Base-by-base conservation (phyloP, 331 rosid genomes). In the Malus hybrid region DNA sequence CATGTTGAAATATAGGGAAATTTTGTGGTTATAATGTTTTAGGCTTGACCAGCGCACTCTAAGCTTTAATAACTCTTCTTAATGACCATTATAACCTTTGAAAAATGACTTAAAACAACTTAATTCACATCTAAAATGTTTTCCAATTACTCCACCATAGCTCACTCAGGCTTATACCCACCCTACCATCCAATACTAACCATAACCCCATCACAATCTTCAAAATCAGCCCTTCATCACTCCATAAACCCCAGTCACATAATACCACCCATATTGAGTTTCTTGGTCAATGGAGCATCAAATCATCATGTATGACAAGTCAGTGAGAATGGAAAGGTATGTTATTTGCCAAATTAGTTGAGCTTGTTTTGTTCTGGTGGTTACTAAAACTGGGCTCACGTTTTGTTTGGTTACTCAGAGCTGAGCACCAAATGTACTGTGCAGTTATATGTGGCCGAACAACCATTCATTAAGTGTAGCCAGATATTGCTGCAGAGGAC, bases 251-350 rank as follows among this genome's bases (percentile, higher is more conserved):
- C 64, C 57, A 70, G 19, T 70, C 31, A 8, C 27, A 54, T 54
- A 8, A 19, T 18, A 31, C 46, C 29, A 31, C 63, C 63, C 57
- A 52, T 59, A 32, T 70, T 70, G 74, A 70, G 29, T 70, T 70
- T 52, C 74, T 50, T 70, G 74, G 74, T 70, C 46, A 68, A 68
- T 14, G 48, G 48, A 70, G 74, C 74, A 50, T 70, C 74, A 52
- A 70, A 54, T 52, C 64, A 69, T 69, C 73, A 52, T 52, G 22
- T 52, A 52, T 70, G 74, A 52, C 74, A 19, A 52, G 64, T 10
- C 64, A 44, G 7, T 70, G 34, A 29, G 44, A 31, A 50, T 70
- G 73, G 54, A 69, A 31, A 70, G 74, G 74, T 70, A 70, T 50
- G 74, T 70, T 52, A n/a, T 28, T 70, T 70, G 74, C 64, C 56